Base-by-base conservation (phyloP, 345 rosid genomes). In the Citrus unshiu region DNA sequence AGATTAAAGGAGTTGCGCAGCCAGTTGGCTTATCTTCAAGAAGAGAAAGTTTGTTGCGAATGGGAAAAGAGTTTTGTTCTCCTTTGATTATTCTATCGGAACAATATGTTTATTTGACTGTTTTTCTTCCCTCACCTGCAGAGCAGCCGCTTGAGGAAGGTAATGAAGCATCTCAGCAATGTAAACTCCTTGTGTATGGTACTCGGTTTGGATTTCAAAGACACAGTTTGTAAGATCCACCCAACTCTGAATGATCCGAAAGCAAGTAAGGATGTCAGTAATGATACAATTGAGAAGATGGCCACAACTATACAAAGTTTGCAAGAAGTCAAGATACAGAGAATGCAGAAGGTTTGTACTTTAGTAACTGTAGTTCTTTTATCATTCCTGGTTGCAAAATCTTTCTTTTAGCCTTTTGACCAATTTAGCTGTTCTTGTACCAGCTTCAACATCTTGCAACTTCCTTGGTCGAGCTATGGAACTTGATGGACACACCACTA, bases 361-460 rank as follows among this genome's bases (percentile, higher is more conserved):
- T 21, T 21, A 27, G 43, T 74, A n/a, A 62, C 72, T 57, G 5
- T 40, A 56, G 46, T 34, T 69, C 22, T 30, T 66, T n/a, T 75
- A 25, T 68, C 32, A 14, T 13, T 10, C 67, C 21, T 10, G 13
- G 60, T 73, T 76, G 56, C 21, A 4, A 30, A 62, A 21, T 6
- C 13, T 66, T 65, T 40, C 61, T 60, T 37, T 74, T 61, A 59
- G 40, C 43, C 65, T 60, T 75, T 74, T 79, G 78, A 81, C 78
- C 54, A 60, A 35, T 65, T 18, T 13, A n/a, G 7, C 37, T 30
- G 58, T 46, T 73, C 37, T 56, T 68, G 37, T 74, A 76, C 13
- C 82, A 89, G 92, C 84, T 89, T 86, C 89, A 86, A 91, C 85
- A 85, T 76, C 90, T 91, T 75, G 93, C 92, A 66, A 79, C 88